Evolutionary conservation across 495 filamentous ascomycete species (phyloP), one percentile per base, ranked within the genome.

Genomic region (Cryomyces minteri): DNA sequence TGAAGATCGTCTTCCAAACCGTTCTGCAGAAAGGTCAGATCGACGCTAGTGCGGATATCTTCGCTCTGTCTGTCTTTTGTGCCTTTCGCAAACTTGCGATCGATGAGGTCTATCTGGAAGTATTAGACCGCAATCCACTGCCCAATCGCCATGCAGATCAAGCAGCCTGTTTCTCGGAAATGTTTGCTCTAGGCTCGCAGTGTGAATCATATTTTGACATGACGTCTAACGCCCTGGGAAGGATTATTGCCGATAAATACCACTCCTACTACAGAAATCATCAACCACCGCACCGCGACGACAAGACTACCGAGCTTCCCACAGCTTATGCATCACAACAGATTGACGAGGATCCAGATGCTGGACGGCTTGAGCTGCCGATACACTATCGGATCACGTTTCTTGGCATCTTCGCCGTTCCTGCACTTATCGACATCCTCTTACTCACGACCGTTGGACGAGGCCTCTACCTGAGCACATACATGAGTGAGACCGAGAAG

Each of bases 171-270:
- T 77, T 78, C 49, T 69, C 74, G 6, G 74, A 78, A 51, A 66
- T 70, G 0, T 78, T 76, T 51, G 74, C 72, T 3, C 62, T 74
- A 10, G 74, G 74, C 7, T 74, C 74, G 5, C 70, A 70, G 31
- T 78, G 74, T 48, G 74, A 76, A 36, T 65, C 68, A 0, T 78
- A 74, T 48, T 76, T 78, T 41, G 73, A 72, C 48, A 60, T 74
- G 11, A 60, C 60, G 11, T 71, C 74, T 4, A 71, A 66, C 37
- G 61, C 60, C 18, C 66, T 78, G 34, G 74, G 74, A 37, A 69
- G 67, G 51, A 52, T 78, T 18, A 55, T 78, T n/a, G 69, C 70
- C 0, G 62, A 67, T 53, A 62, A 66, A 1, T 74, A 71, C 51
- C 60, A 70, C 32, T 58, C 58, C 9, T 65, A 71, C 44, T 76